These are phyloP conservation scores for Podaxis mareebaensis DNA, from an alignment of 768 basidiomycete species.

Conservation along the genomic window DNA sequence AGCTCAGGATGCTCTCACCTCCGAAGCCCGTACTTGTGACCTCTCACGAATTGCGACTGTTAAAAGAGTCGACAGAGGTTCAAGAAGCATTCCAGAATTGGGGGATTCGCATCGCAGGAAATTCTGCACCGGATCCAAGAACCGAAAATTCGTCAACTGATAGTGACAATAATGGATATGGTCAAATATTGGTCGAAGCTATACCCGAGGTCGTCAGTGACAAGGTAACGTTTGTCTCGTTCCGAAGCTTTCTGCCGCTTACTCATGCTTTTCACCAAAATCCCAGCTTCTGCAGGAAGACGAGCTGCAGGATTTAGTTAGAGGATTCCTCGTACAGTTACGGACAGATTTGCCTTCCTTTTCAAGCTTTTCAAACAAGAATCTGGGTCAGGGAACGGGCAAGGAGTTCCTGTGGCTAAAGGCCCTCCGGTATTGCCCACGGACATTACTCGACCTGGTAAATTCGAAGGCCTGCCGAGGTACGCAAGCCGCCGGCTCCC, in stretches of 20 bases:
- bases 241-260: conserved; percentile 20
- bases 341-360: conserved; percentile 44
- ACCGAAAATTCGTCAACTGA: conserved; percentile 23
- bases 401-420: conserved; percentile 58
- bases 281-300: conserved; percentile 61
- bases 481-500: conserved; percentile 31
- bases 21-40: conserved; percentile 66
- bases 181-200: conserved; percentile 61
- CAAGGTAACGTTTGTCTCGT: conserved; percentile 55
- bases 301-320: conserved; percentile 76
- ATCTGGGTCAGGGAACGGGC: conserved; percentile 21
- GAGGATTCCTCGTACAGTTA: conserved; percentile 65
- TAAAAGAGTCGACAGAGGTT: conserved; percentile 42
- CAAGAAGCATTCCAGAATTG: conserved; percentile 58
- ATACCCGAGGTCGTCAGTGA: conserved; percentile 74
- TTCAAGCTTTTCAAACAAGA: conserved; percentile 24
- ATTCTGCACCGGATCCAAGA: conserved; percentile 25
- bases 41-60: conserved; percentile 55
- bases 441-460: conserved; percentile 75
- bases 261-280: conserved; percentile 17
- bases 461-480: conserved; percentile 98
- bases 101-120: conserved; percentile 62
- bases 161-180: conserved; percentile 44
- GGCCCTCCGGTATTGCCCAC: conserved; percentile 82
- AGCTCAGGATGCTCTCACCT: conserved; percentile 46